Evolutionary conservation across 148 eudicot species (phyloP), one percentile per base, ranked within the genome.

Genomic region (Polygonum aviculare): DNA sequence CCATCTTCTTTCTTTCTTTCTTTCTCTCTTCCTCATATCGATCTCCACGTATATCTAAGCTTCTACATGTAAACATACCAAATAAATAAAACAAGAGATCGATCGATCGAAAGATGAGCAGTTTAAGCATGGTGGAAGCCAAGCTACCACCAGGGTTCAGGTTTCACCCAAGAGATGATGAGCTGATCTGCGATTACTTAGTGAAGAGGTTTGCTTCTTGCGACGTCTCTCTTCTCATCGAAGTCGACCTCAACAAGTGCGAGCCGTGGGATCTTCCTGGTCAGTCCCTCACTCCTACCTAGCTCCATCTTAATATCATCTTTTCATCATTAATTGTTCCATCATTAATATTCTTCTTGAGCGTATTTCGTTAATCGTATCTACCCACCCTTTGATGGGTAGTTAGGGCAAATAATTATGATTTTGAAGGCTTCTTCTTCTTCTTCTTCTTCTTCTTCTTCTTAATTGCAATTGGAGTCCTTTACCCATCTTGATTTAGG

Each of bases 261-360:
- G 98, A 94, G 69, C 98, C 98, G 72, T 94, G 98, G 98, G 98
- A 94, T 65, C 84, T 94, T 84, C 97, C 98, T 49, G 88, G 98
- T 93, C 7, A 54, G 83, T 82, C 26, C 14, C 4, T 26, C 31
- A 26, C 31, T 26, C 31, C 31, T 26, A 26, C 0, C 31, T 1
- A 26, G 31, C 31, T 47, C 52, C 5, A 1, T 70, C 41, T 63
- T 67, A n/a, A 55, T 0, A 44, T 44, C 47, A 44, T 44, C 8
- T 44, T 44, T 44, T 44, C 10, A 7, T 44, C 9, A 44, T 6
- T 39, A 39, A 1, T 4, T 39, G 41, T 7, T 41, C 7, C 45
- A 5, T 7, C 45, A 41, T n/a, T n/a, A n/a, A n/a, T n/a, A n/a
- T 41, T 41, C 9, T 9, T 41, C 6, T 41, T 41, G 45, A 7